These are phyloP conservation scores for Termitomyces sp. DNA, from an alignment of 768 basidiomycete genomes.

Conservation along the genomic window DNA sequence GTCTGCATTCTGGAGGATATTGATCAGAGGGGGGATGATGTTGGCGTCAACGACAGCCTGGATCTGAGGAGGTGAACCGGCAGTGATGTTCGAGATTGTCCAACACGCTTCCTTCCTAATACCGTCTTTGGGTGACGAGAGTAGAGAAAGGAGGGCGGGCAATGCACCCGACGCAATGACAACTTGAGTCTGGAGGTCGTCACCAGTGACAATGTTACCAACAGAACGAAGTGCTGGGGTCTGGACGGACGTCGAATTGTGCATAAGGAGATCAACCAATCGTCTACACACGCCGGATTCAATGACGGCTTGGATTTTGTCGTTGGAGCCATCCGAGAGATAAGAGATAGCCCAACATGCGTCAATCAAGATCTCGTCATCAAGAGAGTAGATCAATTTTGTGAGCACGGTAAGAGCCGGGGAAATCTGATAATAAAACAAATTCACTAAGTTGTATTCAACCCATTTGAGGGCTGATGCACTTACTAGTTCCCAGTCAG, in stretches of 20 bases:
- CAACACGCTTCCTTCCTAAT: constrained; percentile 99
- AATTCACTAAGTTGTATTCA: constrained; percentile 8
- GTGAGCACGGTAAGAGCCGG: constrained; percentile 96
- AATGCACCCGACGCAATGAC: constrained; percentile 98
- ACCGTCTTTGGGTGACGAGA: constrained; percentile 97
- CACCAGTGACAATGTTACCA: constrained; percentile 98
- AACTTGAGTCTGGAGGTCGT: constrained; percentile 98
- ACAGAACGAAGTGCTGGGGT: constrained; percentile 98
- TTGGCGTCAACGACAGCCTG: constrained; percentile 97
- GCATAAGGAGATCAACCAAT: constrained; percentile 96
- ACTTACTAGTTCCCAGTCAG: constrained; percentile 92
- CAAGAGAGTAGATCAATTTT: constrained; percentile 97
- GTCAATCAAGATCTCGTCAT: constrained; percentile 98
- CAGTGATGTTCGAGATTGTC: constrained; percentile 99
- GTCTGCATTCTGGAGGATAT: constrained; percentile 95
- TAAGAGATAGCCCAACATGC: constrained; percentile 99
- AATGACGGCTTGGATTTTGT: constrained; percentile 99
- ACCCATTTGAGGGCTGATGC: constrained; percentile 21
- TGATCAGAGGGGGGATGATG: constrained; percentile 96
- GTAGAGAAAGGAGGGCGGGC: constrained; percentile 86
- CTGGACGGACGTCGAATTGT: constrained; percentile 91
- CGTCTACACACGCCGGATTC: constrained; percentile 97
- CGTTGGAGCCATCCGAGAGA: constrained; percentile 96
- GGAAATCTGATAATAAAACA: constrained; percentile 65
- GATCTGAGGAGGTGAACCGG: constrained; percentile 95